Conservation (phyloP, 345 rosid genomes). For the Linum lewisii region DNA sequence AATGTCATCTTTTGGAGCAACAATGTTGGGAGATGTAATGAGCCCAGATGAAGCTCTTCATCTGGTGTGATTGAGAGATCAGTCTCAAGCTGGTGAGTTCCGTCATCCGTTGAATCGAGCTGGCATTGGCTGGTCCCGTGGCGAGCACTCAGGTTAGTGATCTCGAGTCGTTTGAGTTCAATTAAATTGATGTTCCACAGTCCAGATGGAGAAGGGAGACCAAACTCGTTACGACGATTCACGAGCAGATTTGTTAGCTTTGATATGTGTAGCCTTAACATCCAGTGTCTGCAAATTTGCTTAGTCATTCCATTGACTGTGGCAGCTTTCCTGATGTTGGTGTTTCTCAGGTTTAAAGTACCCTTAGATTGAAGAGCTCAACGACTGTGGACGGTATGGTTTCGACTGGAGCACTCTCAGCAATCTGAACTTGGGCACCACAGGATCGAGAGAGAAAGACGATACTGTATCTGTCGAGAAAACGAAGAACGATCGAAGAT, state of each 20-base stretch:
- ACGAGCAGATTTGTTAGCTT: slow-evolving; percentile 13
- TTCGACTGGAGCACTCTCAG: slow-evolving; percentile 20
- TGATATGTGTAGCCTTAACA: slow-evolving; percentile 15
- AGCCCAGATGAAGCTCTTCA: slow-evolving; percentile 22
- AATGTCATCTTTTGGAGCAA: slow-evolving; percentile 22
- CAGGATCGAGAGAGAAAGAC: slow-evolving; percentile 12
- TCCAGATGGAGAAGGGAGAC: slow-evolving; percentile 15
- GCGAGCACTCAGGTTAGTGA: slow-evolving; percentile 15
- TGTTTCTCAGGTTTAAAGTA: slow-evolving; percentile 19
- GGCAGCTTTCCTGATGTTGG: slow-evolving; percentile 17
- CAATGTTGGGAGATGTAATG: slow-evolving; percentile 12
- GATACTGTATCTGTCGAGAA: no score
- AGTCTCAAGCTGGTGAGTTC: slow-evolving; percentile 11
- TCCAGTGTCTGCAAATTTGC: slow-evolving; percentile 17
- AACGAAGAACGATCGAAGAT: slow-evolving; percentile 25
- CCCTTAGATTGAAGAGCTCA: slow-evolving; percentile 18
- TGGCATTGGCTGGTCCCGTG: slow-evolving; percentile 19
- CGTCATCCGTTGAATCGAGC: slow-evolving; percentile 22
- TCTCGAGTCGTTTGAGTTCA: slow-evolving; percentile 20
- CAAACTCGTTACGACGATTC: slow-evolving; percentile 2
- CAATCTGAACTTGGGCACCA: slow-evolving; percentile 20
- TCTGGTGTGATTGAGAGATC: slow-evolving; percentile 8
- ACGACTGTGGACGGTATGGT: slow-evolving; percentile 15
- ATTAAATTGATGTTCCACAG: slow-evolving; percentile 18
- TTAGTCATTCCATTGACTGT: slow-evolving; percentile 13